phyloP scores from a whole-genome alignment of 805 yeast species.

The Myxozyma neglecta region DNA sequence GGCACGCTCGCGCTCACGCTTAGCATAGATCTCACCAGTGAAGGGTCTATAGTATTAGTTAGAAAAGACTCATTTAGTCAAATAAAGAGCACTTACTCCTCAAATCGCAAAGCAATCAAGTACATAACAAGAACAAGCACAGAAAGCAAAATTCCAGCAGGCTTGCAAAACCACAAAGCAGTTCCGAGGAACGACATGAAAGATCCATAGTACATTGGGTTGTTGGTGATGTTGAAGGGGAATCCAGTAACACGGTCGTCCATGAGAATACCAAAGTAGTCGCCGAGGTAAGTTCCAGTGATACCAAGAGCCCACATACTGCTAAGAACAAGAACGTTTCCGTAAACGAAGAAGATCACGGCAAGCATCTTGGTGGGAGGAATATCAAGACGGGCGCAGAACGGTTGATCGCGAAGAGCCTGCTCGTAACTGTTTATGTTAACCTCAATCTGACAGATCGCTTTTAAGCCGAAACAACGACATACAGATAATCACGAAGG shows the following conservation, averaged over 20 bases:
- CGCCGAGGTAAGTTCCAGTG: constrained; percentile 97
- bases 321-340: constrained; percentile 75
- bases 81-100: constrained; percentile 52
- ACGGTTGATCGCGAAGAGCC: constrained; percentile 72
- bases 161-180: constrained; percentile 78
- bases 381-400: constrained; percentile 52
- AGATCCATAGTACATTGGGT: constrained; percentile 97
- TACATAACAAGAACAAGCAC: constrained; percentile 78
- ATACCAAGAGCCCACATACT: constrained; percentile 93
- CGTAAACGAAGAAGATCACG: constrained; percentile 55
- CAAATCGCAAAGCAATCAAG: constrained; percentile 77
- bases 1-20: constrained; percentile 50
- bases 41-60: constrained; percentile 57
- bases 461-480: background rate
- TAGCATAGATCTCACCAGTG: constrained; percentile 87
- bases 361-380: constrained; percentile 53
- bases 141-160: constrained; percentile 79
- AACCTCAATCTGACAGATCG: no score
- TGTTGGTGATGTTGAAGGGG: constrained; percentile 87
- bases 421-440: constrained; percentile 48
- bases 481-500: constrained; percentile 66
- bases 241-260: constrained; percentile 83
- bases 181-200: constrained; percentile 87
- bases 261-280: constrained; percentile 95
- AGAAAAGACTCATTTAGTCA: background rate